phyloP scores from a whole-genome alignment of 1,139 yeast genomes.

The Groenewaldozyma sp. region DNA sequence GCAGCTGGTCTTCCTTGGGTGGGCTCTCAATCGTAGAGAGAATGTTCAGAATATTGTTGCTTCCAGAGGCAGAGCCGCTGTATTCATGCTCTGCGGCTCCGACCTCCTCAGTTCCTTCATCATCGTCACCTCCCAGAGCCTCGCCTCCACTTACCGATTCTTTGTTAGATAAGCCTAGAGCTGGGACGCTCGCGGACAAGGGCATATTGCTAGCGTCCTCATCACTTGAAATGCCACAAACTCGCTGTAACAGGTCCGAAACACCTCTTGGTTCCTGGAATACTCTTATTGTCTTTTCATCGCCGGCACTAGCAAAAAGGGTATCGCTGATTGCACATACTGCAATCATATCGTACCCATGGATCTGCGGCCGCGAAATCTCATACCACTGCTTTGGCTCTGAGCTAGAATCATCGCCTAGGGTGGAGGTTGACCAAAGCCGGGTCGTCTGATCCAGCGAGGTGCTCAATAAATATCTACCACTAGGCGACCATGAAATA shows the following conservation, averaged over 20 bases:
- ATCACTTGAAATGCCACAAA: slow-evolving; percentile 38
- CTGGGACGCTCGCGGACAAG: slow-evolving; percentile 86
- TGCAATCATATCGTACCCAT: slow-evolving; percentile 94
- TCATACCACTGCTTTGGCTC: slow-evolving; percentile 54
- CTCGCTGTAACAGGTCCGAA: slow-evolving; percentile 47
- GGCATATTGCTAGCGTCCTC: slow-evolving; percentile 35
- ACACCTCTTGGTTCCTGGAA: slow-evolving; percentile 86
- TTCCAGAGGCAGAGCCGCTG: slow-evolving; percentile 8
- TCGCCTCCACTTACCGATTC: slow-evolving; percentile 54
- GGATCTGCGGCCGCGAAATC: slow-evolving; percentile 94
- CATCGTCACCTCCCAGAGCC: slow-evolving; percentile 37
- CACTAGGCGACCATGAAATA: slow-evolving; percentile 59
- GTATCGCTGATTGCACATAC: slow-evolving; percentile 53
- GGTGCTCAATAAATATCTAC: slow-evolving; percentile 65
- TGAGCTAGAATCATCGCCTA: slow-evolving; percentile 36
- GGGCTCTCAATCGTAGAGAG: slow-evolving; percentile 44
- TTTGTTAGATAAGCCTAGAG: slow-evolving; percentile 87
- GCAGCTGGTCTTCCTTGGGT: slow-evolving; percentile 83
- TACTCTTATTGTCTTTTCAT: slow-evolving; percentile 83
- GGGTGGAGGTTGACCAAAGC: slow-evolving; percentile 40
- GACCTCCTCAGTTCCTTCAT: slow-evolving; percentile 28
- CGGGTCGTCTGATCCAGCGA: slow-evolving; percentile 91
- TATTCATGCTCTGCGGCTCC: slow-evolving; percentile 13
- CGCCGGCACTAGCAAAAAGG: slow-evolving; percentile 86
- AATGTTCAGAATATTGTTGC: slow-evolving; percentile 12